phyloP scores from a whole-genome alignment of 768 basidiomycete species.

The Psilocybe tampanensis region DNA sequence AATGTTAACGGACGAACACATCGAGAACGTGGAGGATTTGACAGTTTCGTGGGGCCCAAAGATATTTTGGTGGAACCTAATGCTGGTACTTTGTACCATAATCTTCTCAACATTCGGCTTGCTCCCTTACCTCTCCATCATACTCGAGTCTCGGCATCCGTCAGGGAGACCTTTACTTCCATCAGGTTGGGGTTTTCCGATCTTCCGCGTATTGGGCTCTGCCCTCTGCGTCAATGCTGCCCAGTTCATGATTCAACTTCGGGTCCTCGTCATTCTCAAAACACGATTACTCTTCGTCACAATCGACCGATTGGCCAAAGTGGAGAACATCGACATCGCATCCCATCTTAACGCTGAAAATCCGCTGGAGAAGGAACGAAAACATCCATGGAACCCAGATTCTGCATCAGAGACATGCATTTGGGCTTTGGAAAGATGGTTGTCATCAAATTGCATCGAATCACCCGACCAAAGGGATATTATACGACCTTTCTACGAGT shows the following conservation, averaged over 20 bases:
- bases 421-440: slow-evolving; percentile 6
- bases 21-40: slow-evolving; percentile 12
- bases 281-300: slow-evolving; percentile 11
- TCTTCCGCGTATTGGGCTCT: slow-evolving; percentile 9
- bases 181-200: slow-evolving; percentile 10
- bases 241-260: slow-evolving; percentile 10
- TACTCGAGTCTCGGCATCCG: neutral
- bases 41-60: slow-evolving; percentile 6
- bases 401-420: slow-evolving; percentile 9
- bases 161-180: neutral
- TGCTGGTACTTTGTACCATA: slow-evolving; percentile 3
- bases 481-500: neutral
- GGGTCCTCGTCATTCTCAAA: slow-evolving; percentile 10
- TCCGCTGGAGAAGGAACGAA: neutral
- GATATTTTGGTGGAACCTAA: slow-evolving; percentile 10
- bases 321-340: neutral
- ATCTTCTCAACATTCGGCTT: slow-evolving; percentile 3
- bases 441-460: neutral
- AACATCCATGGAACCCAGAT: slow-evolving; percentile 3
- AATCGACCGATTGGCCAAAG: slow-evolving; percentile 3
- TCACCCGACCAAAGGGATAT: neutral
- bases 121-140: slow-evolving; percentile 8
- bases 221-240: slow-evolving; percentile 1
- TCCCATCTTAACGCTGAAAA: neutral
- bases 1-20: slow-evolving; percentile 13